Percentiles rank a stretch among this genome's conserved stretches.
phyloP scores from a whole-genome alignment of 441 rosid species.

The Pelargonium australe region DNA sequence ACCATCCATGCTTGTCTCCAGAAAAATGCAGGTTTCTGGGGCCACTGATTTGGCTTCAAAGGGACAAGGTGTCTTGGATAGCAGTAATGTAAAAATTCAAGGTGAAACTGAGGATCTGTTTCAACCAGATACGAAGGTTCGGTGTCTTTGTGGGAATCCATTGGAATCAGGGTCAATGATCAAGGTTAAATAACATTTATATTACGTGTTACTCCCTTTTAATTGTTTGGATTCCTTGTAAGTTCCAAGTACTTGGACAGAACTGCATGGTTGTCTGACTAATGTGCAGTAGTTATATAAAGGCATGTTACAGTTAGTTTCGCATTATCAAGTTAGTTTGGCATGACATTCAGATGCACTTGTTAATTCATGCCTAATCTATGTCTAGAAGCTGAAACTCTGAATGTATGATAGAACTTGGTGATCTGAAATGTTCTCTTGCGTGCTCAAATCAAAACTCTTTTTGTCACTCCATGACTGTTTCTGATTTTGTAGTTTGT shows the following conservation, averaged over 20 bases:
- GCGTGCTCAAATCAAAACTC: too few species aligned
- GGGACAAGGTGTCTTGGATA: slow-evolving; percentile 61
- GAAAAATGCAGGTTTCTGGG: slow-evolving; percentile 91
- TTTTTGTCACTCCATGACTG: too few species aligned
- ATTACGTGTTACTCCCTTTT: neutral
- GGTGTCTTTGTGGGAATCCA: slow-evolving; percentile 86
- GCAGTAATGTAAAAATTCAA: slow-evolving; percentile 51
- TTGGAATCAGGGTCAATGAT: slow-evolving; percentile 70
- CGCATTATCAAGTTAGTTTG: neutral
- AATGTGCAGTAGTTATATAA: neutral
- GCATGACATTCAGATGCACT: slow-evolving; percentile 1
- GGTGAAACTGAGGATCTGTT: slow-evolving; percentile 59
- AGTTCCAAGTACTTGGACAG: neutral
- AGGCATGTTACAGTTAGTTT: neutral
- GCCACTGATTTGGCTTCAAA: slow-evolving; percentile 85
- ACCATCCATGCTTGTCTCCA: slow-evolving; percentile 23
- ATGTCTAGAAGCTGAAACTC: slow-evolving; percentile 5
- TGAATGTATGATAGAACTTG: too few species aligned
- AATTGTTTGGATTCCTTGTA: slow-evolving; percentile 4
- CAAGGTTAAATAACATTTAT: slow-evolving; percentile 36
- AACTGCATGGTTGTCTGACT: neutral
- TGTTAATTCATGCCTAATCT: neutral
- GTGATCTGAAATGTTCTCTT: too few species aligned
- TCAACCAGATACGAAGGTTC: slow-evolving; percentile 58
- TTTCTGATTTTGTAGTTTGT: too few species aligned